Base-by-base conservation (phyloP, 371 early-diverging fungal genomes). In the Mucor racemosus region DNA sequence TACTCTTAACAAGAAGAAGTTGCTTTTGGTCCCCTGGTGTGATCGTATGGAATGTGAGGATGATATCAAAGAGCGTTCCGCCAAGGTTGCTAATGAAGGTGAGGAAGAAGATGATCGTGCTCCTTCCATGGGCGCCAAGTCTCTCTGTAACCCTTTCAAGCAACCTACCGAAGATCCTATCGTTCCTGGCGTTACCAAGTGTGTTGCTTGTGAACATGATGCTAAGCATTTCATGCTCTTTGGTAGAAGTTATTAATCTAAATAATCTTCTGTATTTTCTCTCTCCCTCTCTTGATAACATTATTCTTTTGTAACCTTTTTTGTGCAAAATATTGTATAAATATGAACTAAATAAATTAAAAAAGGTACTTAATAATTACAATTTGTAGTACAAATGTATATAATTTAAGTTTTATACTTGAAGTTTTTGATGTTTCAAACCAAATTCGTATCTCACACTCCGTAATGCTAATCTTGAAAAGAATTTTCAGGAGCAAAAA, bases 61-160 rank as follows among this genome's bases (percentile, higher is more conserved):
- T 53, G 87, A 88, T 57, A 99, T 99, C 78, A 99, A 99, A 90
- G 95, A 95, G 17, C 81, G 89, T 59, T 95, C 95, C 76, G 88
- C 97, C 13, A 84, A 93, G 19, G 62, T 71, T 21, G 86, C 86
- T 50, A 79, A 78, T 39, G 85, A 84, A 31, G 91, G 88, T 62
- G 93, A 94, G 80, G 89, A 91, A 38, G 90, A 89, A 68, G 97
- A 99, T 72, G 97, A 96, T 55, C 91, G 92, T 78, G 99, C 97
- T 63, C 96, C 97, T 59, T 93, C 95, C 26, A 97, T 97, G 96
- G 99, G 99, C 61, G 99, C 99, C 71, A 99, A 99, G 83, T 94
- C 99, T 7, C 90, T 99, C 57, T 99, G 99, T 85, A 97, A 99
- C 77, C 99, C 99, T 21, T 96, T 96, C 77, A 86, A 88, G 56